Percentiles rank a stretch among this genome's conserved stretches.
phyloP scores from a whole-genome alignment of 371 early-diverging fungal species.

The Mortierella sp. region DNA sequence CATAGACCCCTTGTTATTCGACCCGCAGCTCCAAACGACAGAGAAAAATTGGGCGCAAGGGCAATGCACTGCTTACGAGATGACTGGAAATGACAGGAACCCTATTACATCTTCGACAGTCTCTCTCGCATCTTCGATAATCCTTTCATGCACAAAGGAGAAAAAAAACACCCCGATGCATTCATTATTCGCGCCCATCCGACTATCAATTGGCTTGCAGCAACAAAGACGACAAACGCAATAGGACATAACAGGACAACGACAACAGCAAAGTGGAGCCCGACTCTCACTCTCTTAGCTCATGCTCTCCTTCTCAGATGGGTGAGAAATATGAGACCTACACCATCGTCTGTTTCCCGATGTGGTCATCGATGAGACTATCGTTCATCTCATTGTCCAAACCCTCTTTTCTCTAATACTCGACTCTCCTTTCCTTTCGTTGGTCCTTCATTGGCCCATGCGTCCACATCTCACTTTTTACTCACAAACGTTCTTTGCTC shows the following conservation, averaged over 20 bases:
- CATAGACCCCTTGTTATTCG: not conserved
- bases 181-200: not conserved
- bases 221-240: not conserved
- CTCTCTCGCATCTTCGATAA: too few relatives aligned
- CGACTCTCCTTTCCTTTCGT: not conserved
- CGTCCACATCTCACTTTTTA: not conserved
- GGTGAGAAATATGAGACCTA: slow-evolving; percentile 10
- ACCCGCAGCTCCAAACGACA: not conserved
- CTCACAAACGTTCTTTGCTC: not conserved
- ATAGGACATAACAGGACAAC: not conserved
- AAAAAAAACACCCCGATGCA: not conserved
- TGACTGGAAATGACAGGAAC: not conserved
- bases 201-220: not conserved
- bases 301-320: not conserved
- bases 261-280: slow-evolving; percentile 6
- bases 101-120: not conserved
- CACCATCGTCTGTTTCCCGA: not conserved
- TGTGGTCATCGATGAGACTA: slow-evolving; percentile 3
- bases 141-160: not conserved
- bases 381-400: not conserved
- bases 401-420: not conserved
- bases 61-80: slow-evolving; percentile 8
- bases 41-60: slow-evolving; percentile 5
- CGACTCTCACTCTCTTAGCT: not conserved
- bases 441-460: not conserved